Evolutionary conservation across 2,329 filamentous ascomycete species (phyloP), one percentile per base, ranked within the genome.

Genomic region (Erysiphe neolycopersici): DNA sequence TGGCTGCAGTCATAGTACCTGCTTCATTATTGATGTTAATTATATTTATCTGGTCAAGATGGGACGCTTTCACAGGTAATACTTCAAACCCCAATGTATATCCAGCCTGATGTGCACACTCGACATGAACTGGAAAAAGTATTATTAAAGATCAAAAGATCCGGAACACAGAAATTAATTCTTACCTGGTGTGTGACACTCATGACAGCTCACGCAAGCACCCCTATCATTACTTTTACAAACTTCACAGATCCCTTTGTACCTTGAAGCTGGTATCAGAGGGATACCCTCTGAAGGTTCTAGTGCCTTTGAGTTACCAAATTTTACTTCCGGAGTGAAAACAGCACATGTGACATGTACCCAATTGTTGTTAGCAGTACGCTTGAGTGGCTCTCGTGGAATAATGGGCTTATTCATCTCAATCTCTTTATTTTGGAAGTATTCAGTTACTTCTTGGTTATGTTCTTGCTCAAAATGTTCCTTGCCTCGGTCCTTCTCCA

Each of bases 321-420:
- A 98, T 55, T 85, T 89, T 53, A 93, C 77, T 59, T 98, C 89
- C 0, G 83, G 76, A 11, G 79, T 85, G 75, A 82, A 95, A 16
- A 93, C 66, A 1, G 89, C 85, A 56, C 89, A 98, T 33, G 79
- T 77, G 26, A 95, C 83, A 57, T 98, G 89, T 14, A 94, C 82
- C 89, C 89, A 98, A 55, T 95, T 95, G 61, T 95, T 95, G 57
- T 91, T 84, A 4, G 79, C 81, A 0, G 89, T 98, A 41, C 82
- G 74, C 62, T 98, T 98, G 48, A 98, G 64, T 3, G 89, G 79
- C 57, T 95, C 89, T 41, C 89, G 73, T 22, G 89, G 89, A 49
- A 82, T 72, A 32, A 78, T 61, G 1, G 89, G 87, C 41, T 85
- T 79, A 51, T 84, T 83, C 53, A 78, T 73, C 47, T 87, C 79